Conservation (phyloP, 495 filamentous ascomycete genomes). For the Thermothielavioides terrestris region DNA sequence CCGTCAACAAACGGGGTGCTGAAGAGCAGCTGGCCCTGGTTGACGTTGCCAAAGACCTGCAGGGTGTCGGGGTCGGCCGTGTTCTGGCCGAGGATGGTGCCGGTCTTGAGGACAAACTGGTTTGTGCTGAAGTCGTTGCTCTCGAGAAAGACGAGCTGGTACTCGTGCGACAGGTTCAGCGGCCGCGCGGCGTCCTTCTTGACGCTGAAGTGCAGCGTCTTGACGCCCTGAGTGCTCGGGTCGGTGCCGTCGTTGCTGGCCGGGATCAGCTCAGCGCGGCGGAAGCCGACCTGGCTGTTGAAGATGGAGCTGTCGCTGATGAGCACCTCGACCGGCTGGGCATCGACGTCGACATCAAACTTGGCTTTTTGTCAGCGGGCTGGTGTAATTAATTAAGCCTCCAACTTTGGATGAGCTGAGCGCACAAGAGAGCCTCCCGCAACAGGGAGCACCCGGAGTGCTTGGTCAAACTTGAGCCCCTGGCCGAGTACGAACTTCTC, state of each 20-base stretch:
- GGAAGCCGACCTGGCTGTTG: conserved; percentile 40
- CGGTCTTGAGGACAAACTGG: conserved; percentile 42
- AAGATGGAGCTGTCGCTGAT: conserved; percentile 44
- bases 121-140: conserved; percentile 40
- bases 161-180: conserved; percentile 41
- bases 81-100: conserved; percentile 30
- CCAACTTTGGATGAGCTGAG: no score
- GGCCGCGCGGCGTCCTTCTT: conserved; percentile 32
- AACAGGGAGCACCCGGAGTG: conserved; percentile 18
- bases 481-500: conserved; percentile 25
- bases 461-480: conserved; percentile 23
- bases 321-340: conserved; percentile 24
- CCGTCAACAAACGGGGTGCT: conserved; percentile 27
- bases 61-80: conserved; percentile 29
- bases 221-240: conserved; percentile 33
- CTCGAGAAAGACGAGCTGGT: conserved; percentile 44
- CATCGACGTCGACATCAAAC: conserved; percentile 26
- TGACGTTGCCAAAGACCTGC: conserved; percentile 33
- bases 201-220: conserved; percentile 44
- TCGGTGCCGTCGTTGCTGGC: conserved; percentile 39
- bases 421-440: conserved; percentile 19
- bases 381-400: no score
- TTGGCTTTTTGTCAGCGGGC: neutral
- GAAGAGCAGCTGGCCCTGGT: conserved; percentile 32
- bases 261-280: conserved; percentile 40